Base-by-base conservation (phyloP, 805 yeast species). In the Starmerella etchellsii region DNA sequence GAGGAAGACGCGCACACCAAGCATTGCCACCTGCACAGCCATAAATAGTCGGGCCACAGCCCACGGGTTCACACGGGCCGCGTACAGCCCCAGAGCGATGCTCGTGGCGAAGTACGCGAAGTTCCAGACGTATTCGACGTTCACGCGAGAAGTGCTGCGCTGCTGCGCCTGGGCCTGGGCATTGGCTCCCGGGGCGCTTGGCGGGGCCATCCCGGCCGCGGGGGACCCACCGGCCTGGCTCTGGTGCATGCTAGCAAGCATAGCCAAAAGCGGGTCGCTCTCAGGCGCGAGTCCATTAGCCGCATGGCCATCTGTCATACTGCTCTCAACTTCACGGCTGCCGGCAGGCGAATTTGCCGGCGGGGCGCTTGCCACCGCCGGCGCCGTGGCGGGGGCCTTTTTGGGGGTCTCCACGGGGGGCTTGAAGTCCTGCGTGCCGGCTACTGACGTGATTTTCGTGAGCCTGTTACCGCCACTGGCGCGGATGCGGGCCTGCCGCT, bases 401-500 rank as follows among this genome's bases (percentile, higher is more conserved):
- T 20, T 33, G 21, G 23, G 13, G 28, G 26, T 23, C 16, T 27
- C 35, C 20, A 36, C 44, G 26, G 43, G 41, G 31, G 22, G 31
- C 36, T 50, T 49, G 46, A 37, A 49, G 40, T 48, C 55, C 38
- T 41, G 27, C 28, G 55, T 27, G 34, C 54, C 42, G 37, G 53
- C 47, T 19, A 42, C 29, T 36, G 54, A 43, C 26, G 64, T 59
- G 46, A 59, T 59, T 30, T 55, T 50, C 13, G 57, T 55, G 29
- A 59, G 49, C 9, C 64, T 45, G 37, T 42, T 44, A 4, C 54
- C 44, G 9, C 58, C 59, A 7, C 50, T 47, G n/a, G 51, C 54
- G 18, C 42, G 41, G 35, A 59, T 54, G 15, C 56, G 46, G n/a
- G 56, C 58, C 48, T 53, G 56, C 19, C 64, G 55, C 28, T 58